These are phyloP conservation scores for Globisporangium splendens DNA, from an alignment of 352 stramenopile genomes.

Conservation along the genomic window DNA sequence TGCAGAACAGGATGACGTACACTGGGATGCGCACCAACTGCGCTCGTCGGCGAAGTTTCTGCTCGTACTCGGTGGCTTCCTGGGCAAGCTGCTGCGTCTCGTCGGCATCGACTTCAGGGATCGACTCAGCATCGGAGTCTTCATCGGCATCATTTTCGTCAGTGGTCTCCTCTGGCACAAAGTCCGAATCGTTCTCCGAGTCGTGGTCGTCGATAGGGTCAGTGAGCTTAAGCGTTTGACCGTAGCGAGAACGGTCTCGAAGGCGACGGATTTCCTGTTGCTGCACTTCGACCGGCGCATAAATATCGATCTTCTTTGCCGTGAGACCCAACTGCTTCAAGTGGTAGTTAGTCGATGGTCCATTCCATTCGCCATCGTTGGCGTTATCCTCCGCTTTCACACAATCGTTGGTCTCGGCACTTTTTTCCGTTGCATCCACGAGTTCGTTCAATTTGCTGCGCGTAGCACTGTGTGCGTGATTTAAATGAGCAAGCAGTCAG, in stretches of 20 bases:
- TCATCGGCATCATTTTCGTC: constrained; percentile 31
- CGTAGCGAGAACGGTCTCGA: constrained; percentile 53
- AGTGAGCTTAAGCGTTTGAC: constrained; percentile 26
- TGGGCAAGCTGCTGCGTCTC: constrained; percentile 40
- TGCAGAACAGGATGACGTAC: constrained; percentile 29
- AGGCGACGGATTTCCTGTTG: constrained; percentile 59
- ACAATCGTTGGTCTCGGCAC: constrained; percentile 10
- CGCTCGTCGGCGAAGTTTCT: constrained; percentile 8
- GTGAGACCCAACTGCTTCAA: constrained; percentile 69
- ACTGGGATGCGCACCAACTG: constrained; percentile 18
- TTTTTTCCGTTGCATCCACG: constrained; percentile 13
- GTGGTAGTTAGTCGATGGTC: constrained; percentile 73
- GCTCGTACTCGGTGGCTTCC: constrained; percentile 36
- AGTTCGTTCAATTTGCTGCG: constrained; percentile 35
- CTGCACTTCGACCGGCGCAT: constrained; percentile 61
- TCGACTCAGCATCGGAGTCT: constrained; percentile 32
- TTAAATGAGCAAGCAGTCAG: background rate
- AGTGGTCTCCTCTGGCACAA: constrained; percentile 21
- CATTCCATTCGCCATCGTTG: constrained; percentile 31
- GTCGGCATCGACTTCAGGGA: constrained; percentile 42
- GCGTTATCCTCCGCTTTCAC: constrained; percentile 4
- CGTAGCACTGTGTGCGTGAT: constrained; percentile 19
- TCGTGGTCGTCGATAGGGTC: constrained; percentile 39
- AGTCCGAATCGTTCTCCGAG: constrained; percentile 64
- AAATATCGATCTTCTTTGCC: constrained; percentile 79